A percentile compares a stretch with the other conserved stretches of the same genome.
Evolutionary conservation across 2,329 filamentous ascomycete genomes (phyloP).

Genomic region (Pezicula neosporulosa): DNA sequence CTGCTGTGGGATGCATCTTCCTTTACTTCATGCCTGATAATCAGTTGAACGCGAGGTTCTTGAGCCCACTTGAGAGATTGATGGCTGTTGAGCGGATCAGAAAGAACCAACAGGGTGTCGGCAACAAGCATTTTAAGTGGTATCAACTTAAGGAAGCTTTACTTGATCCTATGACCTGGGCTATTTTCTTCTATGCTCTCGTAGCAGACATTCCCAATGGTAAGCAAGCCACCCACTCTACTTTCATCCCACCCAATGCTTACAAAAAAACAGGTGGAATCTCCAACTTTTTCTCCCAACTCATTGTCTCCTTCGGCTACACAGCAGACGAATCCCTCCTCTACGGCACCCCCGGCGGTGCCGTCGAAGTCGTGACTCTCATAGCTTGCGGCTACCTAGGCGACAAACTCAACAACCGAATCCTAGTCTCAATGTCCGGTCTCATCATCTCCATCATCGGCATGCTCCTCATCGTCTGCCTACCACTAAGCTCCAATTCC

Average conservation of each 20-base stretch:
- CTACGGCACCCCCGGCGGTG: constrained; percentile 24
- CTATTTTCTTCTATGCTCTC: constrained; percentile 42
- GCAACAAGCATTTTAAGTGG: constrained; percentile 48
- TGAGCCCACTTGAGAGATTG: constrained; percentile 38
- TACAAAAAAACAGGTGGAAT: constrained; percentile 39
- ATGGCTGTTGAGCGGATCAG: constrained; percentile 44
- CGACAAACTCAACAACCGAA: constrained; percentile 21
- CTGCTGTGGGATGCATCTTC: constrained; percentile 37
- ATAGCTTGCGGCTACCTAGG: constrained; percentile 23
- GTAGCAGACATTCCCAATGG: constrained; percentile 48
- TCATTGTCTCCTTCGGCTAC: constrained; percentile 55
- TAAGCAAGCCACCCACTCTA: background rate
- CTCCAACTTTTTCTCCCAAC: constrained; percentile 54
- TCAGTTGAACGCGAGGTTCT: constrained; percentile 39
- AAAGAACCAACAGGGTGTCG: constrained; percentile 55
- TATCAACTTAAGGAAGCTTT: constrained; percentile 48
- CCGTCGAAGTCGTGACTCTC: constrained; percentile 22
- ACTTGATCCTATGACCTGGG: constrained; percentile 27
- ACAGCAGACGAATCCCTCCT: constrained; percentile 36
- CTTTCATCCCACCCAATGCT: background rate
- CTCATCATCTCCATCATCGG: constrained; percentile 30
- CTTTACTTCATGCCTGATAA: constrained; percentile 39
- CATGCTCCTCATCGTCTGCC: constrained; percentile 31
- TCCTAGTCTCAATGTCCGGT: constrained; percentile 30
- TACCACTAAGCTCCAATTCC: constrained; percentile 31